Conservation (phyloP, 2,329 filamentous ascomycete genomes). For the Phyllosticta paracitricarpa region DNA sequence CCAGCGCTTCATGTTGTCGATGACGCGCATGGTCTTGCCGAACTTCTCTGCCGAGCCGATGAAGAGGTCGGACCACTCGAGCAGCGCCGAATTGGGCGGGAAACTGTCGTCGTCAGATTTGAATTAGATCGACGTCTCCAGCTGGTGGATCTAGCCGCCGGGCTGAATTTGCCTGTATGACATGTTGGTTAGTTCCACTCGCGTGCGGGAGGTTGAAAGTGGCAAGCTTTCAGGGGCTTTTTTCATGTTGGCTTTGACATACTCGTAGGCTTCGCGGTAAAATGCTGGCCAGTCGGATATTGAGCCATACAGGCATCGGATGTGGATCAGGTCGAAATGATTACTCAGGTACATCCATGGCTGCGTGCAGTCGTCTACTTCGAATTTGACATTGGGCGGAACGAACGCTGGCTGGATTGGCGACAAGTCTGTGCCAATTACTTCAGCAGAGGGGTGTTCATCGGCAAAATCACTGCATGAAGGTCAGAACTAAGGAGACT, state of each 20-base stretch:
- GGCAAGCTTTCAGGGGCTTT: background rate
- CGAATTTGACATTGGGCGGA: conserved; percentile 38
- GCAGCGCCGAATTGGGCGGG: conserved; percentile 14
- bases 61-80: conserved; percentile 18
- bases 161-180: conserved; percentile 16
- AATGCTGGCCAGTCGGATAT: conserved; percentile 17
- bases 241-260: conserved; percentile 8
- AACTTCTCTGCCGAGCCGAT: conserved; percentile 21
- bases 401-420: conserved; percentile 33
- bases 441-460: conserved; percentile 22
- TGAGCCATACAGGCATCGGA: conserved; percentile 15
- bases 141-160: conserved; percentile 19
- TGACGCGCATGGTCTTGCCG: conserved; percentile 27
- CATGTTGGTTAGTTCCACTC: background rate
- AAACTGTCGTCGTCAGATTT: conserved; percentile 19
- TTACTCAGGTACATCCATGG: conserved; percentile 21
- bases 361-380: conserved; percentile 40
- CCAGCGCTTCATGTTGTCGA: conserved; percentile 28
- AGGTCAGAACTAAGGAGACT: conserved; percentile 23
- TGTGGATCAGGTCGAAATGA: conserved; percentile 19
- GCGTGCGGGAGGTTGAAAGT: background rate
- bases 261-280: conserved; percentile 16
- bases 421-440: conserved; percentile 38
- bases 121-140: conserved; percentile 18
- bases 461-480: conserved; percentile 26